phyloP scores from a whole-genome alignment of 2,329 filamentous ascomycete genomes.

The Fusarium goolgardi region DNA sequence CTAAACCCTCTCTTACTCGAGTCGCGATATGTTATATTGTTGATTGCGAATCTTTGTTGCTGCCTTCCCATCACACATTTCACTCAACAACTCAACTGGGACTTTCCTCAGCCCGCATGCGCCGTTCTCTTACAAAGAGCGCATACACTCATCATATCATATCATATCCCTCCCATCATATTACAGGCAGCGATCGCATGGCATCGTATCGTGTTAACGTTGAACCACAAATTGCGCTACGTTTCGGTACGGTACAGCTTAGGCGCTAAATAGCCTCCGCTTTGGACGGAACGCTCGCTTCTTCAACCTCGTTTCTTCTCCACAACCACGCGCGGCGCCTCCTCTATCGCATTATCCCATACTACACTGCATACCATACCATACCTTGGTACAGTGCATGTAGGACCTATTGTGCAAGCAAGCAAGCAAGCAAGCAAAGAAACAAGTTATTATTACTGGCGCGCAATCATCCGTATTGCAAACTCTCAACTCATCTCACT shows the following conservation, averaged over 20 bases:
- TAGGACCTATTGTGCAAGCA: not conserved
- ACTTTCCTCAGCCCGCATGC: constrained; percentile 4
- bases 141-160: constrained; percentile 7
- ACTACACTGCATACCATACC: constrained; percentile 26
- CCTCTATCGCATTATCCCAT: constrained; percentile 45
- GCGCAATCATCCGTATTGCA: constrained; percentile 25
- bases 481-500: constrained; percentile 6
- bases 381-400: constrained; percentile 3
- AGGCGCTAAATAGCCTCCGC: constrained; percentile 35
- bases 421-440: not conserved
- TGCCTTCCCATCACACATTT: constrained; percentile 13
- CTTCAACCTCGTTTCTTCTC: constrained; percentile 43
- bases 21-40: constrained; percentile 17
- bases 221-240: constrained; percentile 26
- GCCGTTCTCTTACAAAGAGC: constrained; percentile 18
- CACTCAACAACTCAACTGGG: not conserved
- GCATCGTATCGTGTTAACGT: constrained; percentile 30
- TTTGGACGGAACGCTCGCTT: constrained; percentile 33
- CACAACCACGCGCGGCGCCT: constrained; percentile 44
- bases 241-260: constrained; percentile 28
- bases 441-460: constrained; percentile 29
- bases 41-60: constrained; percentile 8
- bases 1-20: constrained; percentile 5
- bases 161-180: constrained; percentile 8
- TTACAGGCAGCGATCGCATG: constrained; percentile 21